Evolutionary conservation across 192 early-diverging fungal genomes (phyloP), one percentile per base, ranked within the genome.

Genomic region (Linnemannia exigua): DNA sequence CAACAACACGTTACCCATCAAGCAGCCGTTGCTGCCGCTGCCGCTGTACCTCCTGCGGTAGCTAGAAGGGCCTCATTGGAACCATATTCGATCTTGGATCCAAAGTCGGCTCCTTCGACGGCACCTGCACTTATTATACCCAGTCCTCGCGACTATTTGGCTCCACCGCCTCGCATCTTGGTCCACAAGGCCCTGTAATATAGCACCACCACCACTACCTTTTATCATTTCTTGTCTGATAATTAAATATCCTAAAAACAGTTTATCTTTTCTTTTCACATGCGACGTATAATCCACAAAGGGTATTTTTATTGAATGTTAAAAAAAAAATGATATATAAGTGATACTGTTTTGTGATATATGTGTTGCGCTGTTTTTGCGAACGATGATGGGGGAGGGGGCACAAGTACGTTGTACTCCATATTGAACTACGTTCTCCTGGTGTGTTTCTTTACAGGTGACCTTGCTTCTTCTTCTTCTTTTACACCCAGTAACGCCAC

Each of bases 111-210:
- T 31, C 1, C 75, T 2, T 19, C 51, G 12, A 19, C 47, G 33
- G 25, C 76, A 31, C 7, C 36, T 28, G 28, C 58, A 31, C 58
- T 63, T 63, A 63, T 63, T 63, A 63, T 82, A 82, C 75, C 81
- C 75, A 28, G 48, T 44, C 58, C 58, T 63, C 58, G 58, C 68
- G 79, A 84, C 61, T 84, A 67, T 50, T 46, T 84, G 48, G 82
- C 82, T 36, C 82, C 82, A 2, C 82, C 82, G 51, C 82, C 82
- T 15, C 82, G 76, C 33, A 84, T 84, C 72, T 46, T 78, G 22
- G 74, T 84, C 72, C 76, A 84, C 67, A 84, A 75, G 33, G 47
- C 72, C 63, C 70, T 79, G 76, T 84, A 83, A 77, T 61, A 75
- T 80, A 80, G 58, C 28, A 31, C 22, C 52, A 44, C 41, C 5